Base-by-base conservation (phyloP, 2,329 filamentous ascomycete genomes). In the Ophiostoma sp. region DNA sequence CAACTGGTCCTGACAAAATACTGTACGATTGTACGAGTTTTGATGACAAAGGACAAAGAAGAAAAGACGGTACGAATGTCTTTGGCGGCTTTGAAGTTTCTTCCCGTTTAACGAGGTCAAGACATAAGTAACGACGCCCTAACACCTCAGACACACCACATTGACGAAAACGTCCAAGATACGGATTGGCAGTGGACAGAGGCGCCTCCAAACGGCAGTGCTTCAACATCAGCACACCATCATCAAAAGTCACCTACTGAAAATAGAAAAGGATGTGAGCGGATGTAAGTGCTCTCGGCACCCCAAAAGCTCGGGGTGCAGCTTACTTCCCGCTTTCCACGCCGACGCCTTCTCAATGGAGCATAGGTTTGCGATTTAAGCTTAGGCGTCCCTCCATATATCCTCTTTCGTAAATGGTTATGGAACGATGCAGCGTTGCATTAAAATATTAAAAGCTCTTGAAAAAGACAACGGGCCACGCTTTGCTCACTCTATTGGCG, bases 281-380 rank as follows among this genome's bases (percentile, higher is more conserved):
- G 39, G 39, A 42, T 52, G 50, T 52, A 52, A 52, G 50, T 52
- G 50, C 50, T 52, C 48, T 52, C 50, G 6, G 19, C 22, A 9
- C 22, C 50, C n/a, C n/a, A 52, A n/a, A 25, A 22, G 17, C 31
- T n/a, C 17, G 17, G 28, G 7, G 7, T 61, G 57, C 57, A 19
- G 52, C 22, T 12, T 28, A 57, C 52, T n/a, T 36, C 31, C 57
- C 57, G 57, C 17, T 61, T 61, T 33, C 6, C 39, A 42, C 57
- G n/a, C n/a, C n/a, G n/a, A 61, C 57, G 57, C 57, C 57, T 39
- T 63, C 59, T 63, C 31, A 63, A 63, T 63, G 31, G 31, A 63
- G 59, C 28, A 63, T 63, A 63, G 59, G 28, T 19, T 63, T 63
- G 31, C 33, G 31, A 63, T 66, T 63, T 28, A 48, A 66, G 63